Percentiles rank a stretch among this genome's conserved stretches.
Conservation (phyloP, 2,329 filamentous ascomycete species). For the Xylariaceae sp. region DNA sequence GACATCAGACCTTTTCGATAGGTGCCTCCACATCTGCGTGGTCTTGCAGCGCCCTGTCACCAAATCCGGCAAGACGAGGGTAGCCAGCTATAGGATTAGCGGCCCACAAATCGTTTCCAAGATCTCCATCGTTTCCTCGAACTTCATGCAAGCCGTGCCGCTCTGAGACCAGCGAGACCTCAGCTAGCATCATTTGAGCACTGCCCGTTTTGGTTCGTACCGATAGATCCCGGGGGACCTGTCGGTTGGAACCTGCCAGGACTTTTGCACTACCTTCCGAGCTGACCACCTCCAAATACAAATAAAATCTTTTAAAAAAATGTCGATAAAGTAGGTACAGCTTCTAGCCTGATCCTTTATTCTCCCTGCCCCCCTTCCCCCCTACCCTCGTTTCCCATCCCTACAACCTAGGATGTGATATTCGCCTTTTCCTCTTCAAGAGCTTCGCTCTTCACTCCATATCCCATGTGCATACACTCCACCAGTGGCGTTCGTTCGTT, state of each 20-base stretch:
- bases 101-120: conserved; percentile 38
- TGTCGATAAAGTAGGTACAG: conserved; percentile 46
- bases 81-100: conserved; percentile 36
- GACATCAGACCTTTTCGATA: not conserved
- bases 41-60: conserved; percentile 31
- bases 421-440: conserved; percentile 21
- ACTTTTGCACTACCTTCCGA: conserved; percentile 31
- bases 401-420: conserved; percentile 22
- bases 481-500: conserved; percentile 13
- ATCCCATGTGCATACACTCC: conserved; percentile 18
- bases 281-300: conserved; percentile 37
- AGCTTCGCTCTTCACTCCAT: conserved; percentile 27
- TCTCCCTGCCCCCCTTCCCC: conserved; percentile 10
- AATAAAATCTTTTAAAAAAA: conserved; percentile 26
- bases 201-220: conserved; percentile 34
- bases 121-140: conserved; percentile 36
- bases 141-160: conserved; percentile 41
- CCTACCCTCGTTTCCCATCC: conserved; percentile 8
- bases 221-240: conserved; percentile 40
- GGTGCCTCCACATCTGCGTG: conserved; percentile 28
- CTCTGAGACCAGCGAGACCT: conserved; percentile 34
- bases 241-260: conserved; percentile 33
- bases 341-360: conserved; percentile 25
- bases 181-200: conserved; percentile 30
- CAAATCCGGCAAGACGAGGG: conserved; percentile 31